Evolutionary conservation across 305 asterid genomes (phyloP).

Genomic region (Rubia occidens): DNA sequence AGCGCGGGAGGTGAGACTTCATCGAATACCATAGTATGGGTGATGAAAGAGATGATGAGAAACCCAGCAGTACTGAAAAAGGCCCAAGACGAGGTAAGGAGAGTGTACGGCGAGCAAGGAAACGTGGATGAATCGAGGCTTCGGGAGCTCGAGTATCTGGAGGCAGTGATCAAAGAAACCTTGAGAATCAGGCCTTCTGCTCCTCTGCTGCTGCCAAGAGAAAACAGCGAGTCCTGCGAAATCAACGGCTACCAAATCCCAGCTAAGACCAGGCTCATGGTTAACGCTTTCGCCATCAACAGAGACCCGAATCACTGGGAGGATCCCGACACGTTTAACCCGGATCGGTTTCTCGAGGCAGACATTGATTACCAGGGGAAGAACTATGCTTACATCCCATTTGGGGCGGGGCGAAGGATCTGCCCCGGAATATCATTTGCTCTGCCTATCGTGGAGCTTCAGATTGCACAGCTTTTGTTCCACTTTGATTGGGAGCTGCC

Average conservation of each 20-base stretch:
- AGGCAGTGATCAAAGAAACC: slow-evolving; percentile 3
- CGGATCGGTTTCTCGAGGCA: slow-evolving; percentile 1
- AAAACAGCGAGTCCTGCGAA: background rate
- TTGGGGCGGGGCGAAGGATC: slow-evolving; percentile 10
- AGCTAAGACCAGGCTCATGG: background rate
- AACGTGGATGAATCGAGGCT: background rate
- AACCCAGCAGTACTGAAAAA: background rate
- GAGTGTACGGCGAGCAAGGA: background rate
- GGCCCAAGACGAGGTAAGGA: slow-evolving; percentile 4
- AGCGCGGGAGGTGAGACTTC: slow-evolving; percentile 7
- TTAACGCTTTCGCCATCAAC: background rate
- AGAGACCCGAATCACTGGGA: slow-evolving; percentile 4
- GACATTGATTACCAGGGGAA: slow-evolving; percentile 6
- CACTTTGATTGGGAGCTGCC: slow-evolving; percentile 12
- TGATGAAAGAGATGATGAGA: background rate
- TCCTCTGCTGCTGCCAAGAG: background rate
- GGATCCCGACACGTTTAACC: slow-evolving; percentile 6
- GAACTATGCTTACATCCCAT: background rate
- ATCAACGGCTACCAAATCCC: background rate
- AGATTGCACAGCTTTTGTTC: slow-evolving; percentile 3
- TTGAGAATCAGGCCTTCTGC: background rate
- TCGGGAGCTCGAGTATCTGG: background rate
- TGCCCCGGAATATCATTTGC: slow-evolving; percentile 7
- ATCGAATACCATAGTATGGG: background rate
- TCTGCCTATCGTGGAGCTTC: slow-evolving; percentile 3